Conservation (phyloP, 306 rosid species). For the Ammopiptanthus mongolicus region DNA sequence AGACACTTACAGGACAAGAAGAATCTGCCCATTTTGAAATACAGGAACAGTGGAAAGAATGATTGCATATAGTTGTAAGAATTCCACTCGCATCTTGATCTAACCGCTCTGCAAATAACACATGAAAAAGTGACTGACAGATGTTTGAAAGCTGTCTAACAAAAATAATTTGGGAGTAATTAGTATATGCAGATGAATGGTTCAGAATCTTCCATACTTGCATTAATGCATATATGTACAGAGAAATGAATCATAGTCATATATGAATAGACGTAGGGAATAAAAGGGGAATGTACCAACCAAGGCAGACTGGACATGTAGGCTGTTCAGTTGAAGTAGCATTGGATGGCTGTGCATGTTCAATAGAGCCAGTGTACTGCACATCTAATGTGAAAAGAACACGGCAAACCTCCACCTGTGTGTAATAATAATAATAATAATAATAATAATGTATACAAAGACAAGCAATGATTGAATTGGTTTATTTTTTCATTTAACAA, state of each 20-base stretch:
- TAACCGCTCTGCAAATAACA: conserved; percentile 60
- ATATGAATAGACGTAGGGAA: not conserved
- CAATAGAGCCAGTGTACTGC: conserved; percentile 83
- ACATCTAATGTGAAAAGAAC: conserved; percentile 81
- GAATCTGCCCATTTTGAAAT: conserved; percentile 96
- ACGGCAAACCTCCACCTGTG: conserved; percentile 70
- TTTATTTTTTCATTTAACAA: not conserved
- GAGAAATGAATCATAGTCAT: not conserved
- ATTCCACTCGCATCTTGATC: conserved; percentile 88
- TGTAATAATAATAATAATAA: no score
- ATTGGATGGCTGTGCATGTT: conserved; percentile 69
- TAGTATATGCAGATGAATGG: not conserved
- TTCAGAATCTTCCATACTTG: not conserved
- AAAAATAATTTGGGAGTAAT: not conserved
- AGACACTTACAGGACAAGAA: conserved; percentile 86
- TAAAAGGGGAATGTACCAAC: conserved; percentile 46
- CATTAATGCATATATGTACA: not conserved
- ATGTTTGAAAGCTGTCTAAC: not conserved
- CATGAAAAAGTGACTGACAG: not conserved
- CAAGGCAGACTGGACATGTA: conserved; percentile 90
- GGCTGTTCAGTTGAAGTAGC: conserved; percentile 81
- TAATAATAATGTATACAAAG: no score
- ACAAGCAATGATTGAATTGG: not conserved
- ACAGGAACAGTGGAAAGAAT: conserved; percentile 93
- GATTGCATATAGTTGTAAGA: conserved; percentile 95